phyloP scores from a whole-genome alignment of 192 early-diverging fungal species.

The Spizellomyces sp. region DNA sequence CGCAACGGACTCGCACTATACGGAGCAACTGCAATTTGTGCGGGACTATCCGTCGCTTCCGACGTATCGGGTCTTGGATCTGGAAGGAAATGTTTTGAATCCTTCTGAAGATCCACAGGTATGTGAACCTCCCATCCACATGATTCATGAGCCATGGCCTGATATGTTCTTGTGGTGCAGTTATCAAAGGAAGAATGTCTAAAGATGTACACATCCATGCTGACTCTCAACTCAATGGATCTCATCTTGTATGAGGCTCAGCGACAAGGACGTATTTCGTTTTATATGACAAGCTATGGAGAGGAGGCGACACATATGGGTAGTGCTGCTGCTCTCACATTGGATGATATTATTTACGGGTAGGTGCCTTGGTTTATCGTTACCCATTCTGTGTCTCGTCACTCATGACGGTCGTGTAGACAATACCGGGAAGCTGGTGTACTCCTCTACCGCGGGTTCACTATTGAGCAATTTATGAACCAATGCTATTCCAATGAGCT shows the following conservation, averaged over 20 bases:
- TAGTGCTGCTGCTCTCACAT: conserved; percentile 81
- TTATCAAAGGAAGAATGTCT: conserved; percentile 74
- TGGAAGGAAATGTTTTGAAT: conserved; percentile 76
- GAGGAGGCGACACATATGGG: conserved; percentile 94
- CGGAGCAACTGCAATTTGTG: conserved; percentile 48
- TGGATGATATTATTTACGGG: conserved; percentile 93
- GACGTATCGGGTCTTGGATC: conserved; percentile 94
- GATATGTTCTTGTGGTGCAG: conserved; percentile 33
- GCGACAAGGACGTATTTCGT: conserved; percentile 95
- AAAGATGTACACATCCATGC: conserved; percentile 90
- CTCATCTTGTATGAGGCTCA: conserved; percentile 96
- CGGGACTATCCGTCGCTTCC: conserved; percentile 62
- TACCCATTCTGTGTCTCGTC: neutral
- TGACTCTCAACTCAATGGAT: conserved; percentile 90
- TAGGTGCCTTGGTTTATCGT: conserved; percentile 27
- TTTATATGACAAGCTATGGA: conserved; percentile 99
- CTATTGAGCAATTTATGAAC: conserved; percentile 92
- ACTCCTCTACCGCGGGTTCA: conserved; percentile 93
- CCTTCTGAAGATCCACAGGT: conserved; percentile 68
- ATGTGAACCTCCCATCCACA: neutral
- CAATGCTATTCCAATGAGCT: conserved; percentile 92
- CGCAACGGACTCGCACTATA: conserved; percentile 52
- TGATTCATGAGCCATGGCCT: neutral
- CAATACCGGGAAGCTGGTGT: conserved; percentile 97
- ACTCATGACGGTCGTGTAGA: neutral